Conservation (phyloP, 1,284 basidiomycete species). For the Gastroboletus turbinatus region DNA sequence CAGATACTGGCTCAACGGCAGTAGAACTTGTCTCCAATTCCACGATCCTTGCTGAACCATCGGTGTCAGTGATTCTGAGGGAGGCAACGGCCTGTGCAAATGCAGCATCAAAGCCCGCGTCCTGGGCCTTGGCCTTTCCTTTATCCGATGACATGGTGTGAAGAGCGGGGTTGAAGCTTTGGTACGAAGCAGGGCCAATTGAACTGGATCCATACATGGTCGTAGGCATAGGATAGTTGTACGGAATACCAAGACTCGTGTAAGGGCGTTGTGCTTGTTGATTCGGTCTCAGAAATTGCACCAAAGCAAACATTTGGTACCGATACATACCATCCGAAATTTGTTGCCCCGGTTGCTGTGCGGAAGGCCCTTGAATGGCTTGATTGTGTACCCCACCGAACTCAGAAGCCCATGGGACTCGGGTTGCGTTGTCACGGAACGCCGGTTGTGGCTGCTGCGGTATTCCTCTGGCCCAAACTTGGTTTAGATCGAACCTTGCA, state of each 20-base stretch:
- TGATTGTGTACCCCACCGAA: slow-evolving; percentile 33
- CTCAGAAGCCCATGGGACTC: slow-evolving; percentile 50
- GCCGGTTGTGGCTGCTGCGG: slow-evolving; percentile 39
- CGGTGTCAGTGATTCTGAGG: slow-evolving; percentile 41
- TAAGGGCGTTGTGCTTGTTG: slow-evolving; percentile 22
- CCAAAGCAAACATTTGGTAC: not conserved
- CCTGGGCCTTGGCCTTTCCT: slow-evolving; percentile 73
- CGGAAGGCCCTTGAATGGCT: slow-evolving; percentile 8
- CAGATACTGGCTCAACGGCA: slow-evolving; percentile 38
- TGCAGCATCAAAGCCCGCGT: slow-evolving; percentile 77
- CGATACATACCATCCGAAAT: slow-evolving; percentile 25
- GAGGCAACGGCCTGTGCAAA: slow-evolving; percentile 62
- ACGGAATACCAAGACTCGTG: slow-evolving; percentile 18
- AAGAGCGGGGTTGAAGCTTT: slow-evolving; percentile 23
- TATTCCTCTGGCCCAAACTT: slow-evolving; percentile 57
- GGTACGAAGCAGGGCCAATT: slow-evolving; percentile 36
- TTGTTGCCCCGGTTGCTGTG: slow-evolving; percentile 33
- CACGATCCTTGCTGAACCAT: slow-evolving; percentile 49
- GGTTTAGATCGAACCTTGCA: slow-evolving; percentile 40
- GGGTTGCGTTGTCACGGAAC: slow-evolving; percentile 34
- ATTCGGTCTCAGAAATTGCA: slow-evolving; percentile 10
- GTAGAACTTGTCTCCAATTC: slow-evolving; percentile 50
- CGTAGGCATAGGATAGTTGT: slow-evolving; percentile 31
- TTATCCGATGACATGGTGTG: slow-evolving; percentile 36
- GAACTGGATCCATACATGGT: slow-evolving; percentile 28